Percentiles rank a stretch among this genome's conserved stretches.
Conservation (phyloP, 768 basidiomycete species). For the Terana coerulea region DNA sequence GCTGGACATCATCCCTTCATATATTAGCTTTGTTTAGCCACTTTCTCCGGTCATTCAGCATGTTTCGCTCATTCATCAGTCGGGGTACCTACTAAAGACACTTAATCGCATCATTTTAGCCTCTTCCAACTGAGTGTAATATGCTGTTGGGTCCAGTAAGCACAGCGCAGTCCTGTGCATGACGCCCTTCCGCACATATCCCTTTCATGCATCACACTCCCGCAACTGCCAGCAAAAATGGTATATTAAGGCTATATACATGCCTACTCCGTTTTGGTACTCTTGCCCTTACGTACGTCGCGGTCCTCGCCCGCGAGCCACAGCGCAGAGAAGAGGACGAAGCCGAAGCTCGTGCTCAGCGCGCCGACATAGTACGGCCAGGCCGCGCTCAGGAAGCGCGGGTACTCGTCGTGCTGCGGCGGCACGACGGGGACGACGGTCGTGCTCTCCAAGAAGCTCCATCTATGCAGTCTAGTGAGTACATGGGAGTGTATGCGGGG, state of each 20-base stretch:
- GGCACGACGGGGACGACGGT: constrained; percentile 87
- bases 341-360: constrained; percentile 81
- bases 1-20: too few species aligned
- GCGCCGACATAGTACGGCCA: constrained; percentile 96
- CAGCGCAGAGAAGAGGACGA: constrained; percentile 79
- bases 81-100: too few species aligned
- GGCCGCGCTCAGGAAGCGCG: constrained; percentile 91
- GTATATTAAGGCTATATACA: background rate
- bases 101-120: too few species aligned
- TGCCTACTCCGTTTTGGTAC: constrained; percentile 23
- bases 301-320: constrained; percentile 86
- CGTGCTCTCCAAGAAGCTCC: constrained; percentile 68
- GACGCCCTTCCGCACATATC: too few species aligned
- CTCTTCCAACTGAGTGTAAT: too few species aligned
- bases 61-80: too few species aligned
- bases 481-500: background rate
- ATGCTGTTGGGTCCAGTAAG: too few species aligned
- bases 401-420: constrained; percentile 91
- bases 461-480: constrained; percentile 40
- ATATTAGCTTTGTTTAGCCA: too few species aligned
- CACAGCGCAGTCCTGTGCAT: too few species aligned
- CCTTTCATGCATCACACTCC: too few species aligned
- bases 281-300: constrained; percentile 53
- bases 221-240: too few species aligned
- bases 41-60: too few species aligned